Evolutionary conservation across 2,329 filamentous ascomycete genomes (phyloP).

Genomic region (Colletotrichum orchidophilum): DNA sequence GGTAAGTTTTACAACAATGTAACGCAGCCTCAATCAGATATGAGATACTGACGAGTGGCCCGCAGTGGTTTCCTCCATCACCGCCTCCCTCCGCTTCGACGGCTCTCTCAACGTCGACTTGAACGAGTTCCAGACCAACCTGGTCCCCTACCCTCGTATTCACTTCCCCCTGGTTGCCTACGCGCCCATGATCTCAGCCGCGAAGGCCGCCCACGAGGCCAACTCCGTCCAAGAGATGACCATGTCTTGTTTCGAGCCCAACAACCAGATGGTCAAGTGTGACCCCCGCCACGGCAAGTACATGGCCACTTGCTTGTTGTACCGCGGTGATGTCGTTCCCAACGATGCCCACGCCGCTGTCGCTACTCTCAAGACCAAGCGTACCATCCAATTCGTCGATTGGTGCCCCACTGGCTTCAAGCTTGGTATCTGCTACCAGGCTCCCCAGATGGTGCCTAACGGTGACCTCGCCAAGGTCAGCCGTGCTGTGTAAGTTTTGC

Average conservation of each 20-base stretch:
- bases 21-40: slow-evolving; percentile 12
- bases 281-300: slow-evolving; percentile 99
- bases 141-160: slow-evolving; percentile 98
- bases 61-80: slow-evolving; percentile 95
- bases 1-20: slow-evolving; percentile 57
- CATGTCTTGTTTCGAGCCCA: slow-evolving; percentile 98
- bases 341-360: slow-evolving; percentile 94
- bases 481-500: slow-evolving; percentile 88
- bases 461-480: slow-evolving; percentile 97
- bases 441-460: slow-evolving; percentile 94
- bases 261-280: slow-evolving; percentile 99
- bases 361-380: slow-evolving; percentile 98
- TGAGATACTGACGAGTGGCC: slow-evolving; percentile 36
- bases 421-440: slow-evolving; percentile 99
- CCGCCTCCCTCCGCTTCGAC: slow-evolving; percentile 97
- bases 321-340: slow-evolving; percentile 97
- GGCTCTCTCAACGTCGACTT: slow-evolving; percentile 99
- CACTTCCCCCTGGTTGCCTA: slow-evolving; percentile 99
- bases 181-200: slow-evolving; percentile 90
- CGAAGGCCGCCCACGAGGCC: slow-evolving; percentile 96
- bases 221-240: slow-evolving; percentile 99
- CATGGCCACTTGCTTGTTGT: slow-evolving; percentile 98
- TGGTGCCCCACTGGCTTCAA: slow-evolving; percentile 99
- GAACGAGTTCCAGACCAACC: slow-evolving; percentile 99
- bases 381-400: slow-evolving; percentile 98